Percentiles rank a stretch among this genome's conserved stretches.
These are phyloP conservation scores for Talaromyces islandicus DNA, from an alignment of 2,329 filamentous ascomycete species.

Conservation along the genomic window DNA sequence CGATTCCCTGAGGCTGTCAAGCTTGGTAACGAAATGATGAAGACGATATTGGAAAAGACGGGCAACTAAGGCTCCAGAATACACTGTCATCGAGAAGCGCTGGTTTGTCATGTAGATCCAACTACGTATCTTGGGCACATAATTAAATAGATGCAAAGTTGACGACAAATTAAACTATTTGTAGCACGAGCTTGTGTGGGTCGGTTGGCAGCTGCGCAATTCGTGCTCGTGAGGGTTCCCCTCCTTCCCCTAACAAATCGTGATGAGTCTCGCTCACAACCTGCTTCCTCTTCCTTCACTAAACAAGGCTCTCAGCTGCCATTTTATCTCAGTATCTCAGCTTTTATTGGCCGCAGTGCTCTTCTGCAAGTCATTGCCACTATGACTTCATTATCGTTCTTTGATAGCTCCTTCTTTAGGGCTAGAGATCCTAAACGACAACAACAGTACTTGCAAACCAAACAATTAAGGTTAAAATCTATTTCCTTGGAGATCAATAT, in stretches of 20 bases:
- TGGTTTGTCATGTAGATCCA: not conserved
- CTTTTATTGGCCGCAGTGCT: not conserved
- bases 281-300: not conserved
- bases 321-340: not conserved
- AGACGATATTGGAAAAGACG: conserved; percentile 81
- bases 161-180: not conserved
- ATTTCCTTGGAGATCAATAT: not conserved
- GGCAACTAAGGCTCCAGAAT: conserved; percentile 3
- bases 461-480: not conserved
- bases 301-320: not conserved
- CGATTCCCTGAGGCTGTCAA: conserved; percentile 80
- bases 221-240: not conserved
- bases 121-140: not conserved
- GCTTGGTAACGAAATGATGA: conserved; percentile 95
- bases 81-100: not conserved
- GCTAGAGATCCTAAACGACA: not conserved
- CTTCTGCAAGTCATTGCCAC: not conserved
- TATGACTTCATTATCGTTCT: not conserved
- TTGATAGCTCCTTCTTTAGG: not conserved
- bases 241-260: not conserved
- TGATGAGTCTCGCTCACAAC: not conserved
- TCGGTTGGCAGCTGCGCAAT: not conserved
- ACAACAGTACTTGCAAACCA: not conserved
- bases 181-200: not conserved
- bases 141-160: not conserved